Evolutionary conservation across 176 grass and related monocot species (phyloP), one percentile per base, ranked within the genome.

Genomic region (Puya raimondii): DNA sequence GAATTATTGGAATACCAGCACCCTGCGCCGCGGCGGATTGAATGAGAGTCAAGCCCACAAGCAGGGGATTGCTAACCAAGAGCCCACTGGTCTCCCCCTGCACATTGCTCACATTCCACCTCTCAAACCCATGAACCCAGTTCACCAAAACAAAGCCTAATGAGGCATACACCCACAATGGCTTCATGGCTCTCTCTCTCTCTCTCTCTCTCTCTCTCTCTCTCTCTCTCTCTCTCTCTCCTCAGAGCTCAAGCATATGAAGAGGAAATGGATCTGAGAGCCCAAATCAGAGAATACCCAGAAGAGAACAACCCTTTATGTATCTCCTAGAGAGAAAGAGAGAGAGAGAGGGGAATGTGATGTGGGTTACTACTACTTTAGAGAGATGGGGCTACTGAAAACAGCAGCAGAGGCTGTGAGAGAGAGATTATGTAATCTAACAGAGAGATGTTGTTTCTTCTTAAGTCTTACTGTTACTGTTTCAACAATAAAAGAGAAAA

Each of bases 41-140:
- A 72, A 99, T 88, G 66, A 93, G 82, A 0, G 90, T 94, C 12
- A 99, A 78, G 42, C 72, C 87, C 50, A 99, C 95, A 70, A 87
- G 85, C 66, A 92, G 82, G 69, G 84, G 77, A 20, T 83, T 84
- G 61, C 80, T 54, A 20, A 79, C 77, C 10, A 70, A 73, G 67
- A 70, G 64, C 69, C 50, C 68, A 71, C 74, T 73, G 25, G 52
- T 66, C 26, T 68, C 64, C 51, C 49, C 61, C 68, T 67, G 78
- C 20, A 81, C 64, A 25, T 80, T 69, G 12, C 81, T 93, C 72
- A 48, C 75, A 75, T 99, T 99, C 63, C 70, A 16, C 87, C 59
- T 71, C 66, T 99, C 94, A 13, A 81, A 84, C 23, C 84, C 85
- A 4, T 17, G 71, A 49, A 49, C 87, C 10, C 29, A 69, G 9